A percentile compares a stretch with the other conserved stretches of the same genome.
phyloP scores from a whole-genome alignment of 2,329 filamentous ascomycete species.

The Pseudogymnoascus sp. region DNA sequence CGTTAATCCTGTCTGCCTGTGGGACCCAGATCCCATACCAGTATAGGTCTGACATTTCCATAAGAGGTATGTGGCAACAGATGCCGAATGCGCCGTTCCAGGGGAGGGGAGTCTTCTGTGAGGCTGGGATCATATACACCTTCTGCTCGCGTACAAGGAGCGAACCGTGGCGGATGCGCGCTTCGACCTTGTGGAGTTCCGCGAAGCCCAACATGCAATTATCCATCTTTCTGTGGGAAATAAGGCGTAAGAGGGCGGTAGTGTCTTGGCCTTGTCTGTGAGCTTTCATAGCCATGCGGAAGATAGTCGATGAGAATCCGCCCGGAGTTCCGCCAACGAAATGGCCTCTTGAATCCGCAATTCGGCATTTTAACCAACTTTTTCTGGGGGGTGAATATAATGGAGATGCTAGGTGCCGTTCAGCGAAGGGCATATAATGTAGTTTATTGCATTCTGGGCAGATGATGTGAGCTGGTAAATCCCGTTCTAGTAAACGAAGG shows the following conservation, averaged over 20 bases:
- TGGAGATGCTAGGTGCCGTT: neutral
- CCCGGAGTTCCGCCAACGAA: neutral
- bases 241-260: neutral
- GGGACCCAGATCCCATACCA: constrained; percentile 11
- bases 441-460: constrained; percentile 13
- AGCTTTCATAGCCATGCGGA: constrained; percentile 16
- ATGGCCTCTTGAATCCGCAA: neutral
- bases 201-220: neutral
- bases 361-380: constrained; percentile 9
- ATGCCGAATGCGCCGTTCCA: constrained; percentile 5
- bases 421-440: constrained; percentile 9
- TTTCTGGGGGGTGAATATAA: neutral
- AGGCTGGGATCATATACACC: constrained; percentile 12
- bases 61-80: constrained; percentile 10
- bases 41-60: neutral
- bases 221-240: constrained; percentile 2
- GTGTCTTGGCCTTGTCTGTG: constrained; percentile 11
- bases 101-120: constrained; percentile 8
- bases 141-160: constrained; percentile 14
- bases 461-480: constrained; percentile 11
- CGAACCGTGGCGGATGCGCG: constrained; percentile 12
- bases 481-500: constrained; percentile 12
- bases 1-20: neutral
- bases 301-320: constrained; percentile 14
- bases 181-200: constrained; percentile 8